Evolutionary conservation across 192 early-diverging fungal species (phyloP).

Genomic region (Spizellomyces punctatus): DNA sequence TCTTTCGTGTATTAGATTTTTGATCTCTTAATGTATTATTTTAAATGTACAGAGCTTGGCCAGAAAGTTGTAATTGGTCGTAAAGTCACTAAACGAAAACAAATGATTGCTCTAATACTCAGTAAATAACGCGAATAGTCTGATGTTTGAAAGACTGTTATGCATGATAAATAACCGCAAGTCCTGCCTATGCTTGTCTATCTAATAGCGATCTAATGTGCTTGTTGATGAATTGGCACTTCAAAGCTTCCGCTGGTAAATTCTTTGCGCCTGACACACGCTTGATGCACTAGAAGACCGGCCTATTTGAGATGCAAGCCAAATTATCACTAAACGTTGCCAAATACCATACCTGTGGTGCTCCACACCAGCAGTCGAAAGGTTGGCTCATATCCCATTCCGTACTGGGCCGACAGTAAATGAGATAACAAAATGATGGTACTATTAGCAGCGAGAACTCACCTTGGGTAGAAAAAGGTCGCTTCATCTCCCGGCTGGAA

Average conservation of each 20-base stretch:
- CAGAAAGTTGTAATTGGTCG: too few species aligned
- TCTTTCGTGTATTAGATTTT: too few species aligned
- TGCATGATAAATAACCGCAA: too few species aligned
- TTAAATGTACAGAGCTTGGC: too few species aligned
- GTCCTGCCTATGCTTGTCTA: too few species aligned
- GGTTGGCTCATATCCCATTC: conserved; percentile 55
- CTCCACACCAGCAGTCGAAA: conserved; percentile 54
- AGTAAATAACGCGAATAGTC: too few species aligned
- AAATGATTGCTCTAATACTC: too few species aligned
- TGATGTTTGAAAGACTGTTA: too few species aligned
- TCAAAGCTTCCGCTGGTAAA: conserved; percentile 8
- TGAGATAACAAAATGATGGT: not conserved
- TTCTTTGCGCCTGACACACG: conserved; percentile 33
- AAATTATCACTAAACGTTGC: not conserved
- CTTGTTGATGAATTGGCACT: conserved; percentile 8
- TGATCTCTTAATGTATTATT: too few species aligned
- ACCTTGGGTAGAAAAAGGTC: conserved; percentile 52
- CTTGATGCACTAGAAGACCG: conserved; percentile 24
- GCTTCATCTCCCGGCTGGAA: conserved; percentile 40
- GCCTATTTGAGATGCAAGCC: not conserved
- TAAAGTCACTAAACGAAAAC: too few species aligned
- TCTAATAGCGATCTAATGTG: conserved; percentile 26
- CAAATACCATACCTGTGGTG: conserved; percentile 17
- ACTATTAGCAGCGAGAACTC: not conserved
- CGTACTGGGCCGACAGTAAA: conserved; percentile 6